Percentiles rank a stretch among this genome's conserved stretches.
These are phyloP conservation scores for Coniella vitis DNA, from an alignment of 2,329 filamentous ascomycete genomes.

Conservation along the genomic window DNA sequence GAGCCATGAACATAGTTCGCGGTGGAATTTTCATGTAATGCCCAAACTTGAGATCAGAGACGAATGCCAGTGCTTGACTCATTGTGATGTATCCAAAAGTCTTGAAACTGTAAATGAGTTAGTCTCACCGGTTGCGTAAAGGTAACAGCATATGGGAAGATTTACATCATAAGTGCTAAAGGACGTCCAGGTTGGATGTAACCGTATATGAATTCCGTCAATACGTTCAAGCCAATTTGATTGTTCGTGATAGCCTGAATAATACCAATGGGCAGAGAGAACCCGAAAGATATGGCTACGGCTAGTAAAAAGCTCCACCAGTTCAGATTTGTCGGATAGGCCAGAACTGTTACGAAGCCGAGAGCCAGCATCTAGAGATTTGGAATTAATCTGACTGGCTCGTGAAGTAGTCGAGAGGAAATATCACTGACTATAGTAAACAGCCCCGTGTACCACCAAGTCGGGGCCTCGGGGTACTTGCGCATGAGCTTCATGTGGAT, in stretches of 20 bases:
- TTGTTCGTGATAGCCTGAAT: constrained; percentile 65
- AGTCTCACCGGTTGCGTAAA: too few relatives aligned
- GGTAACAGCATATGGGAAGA: constrained; percentile 26
- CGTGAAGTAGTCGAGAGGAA: neutral
- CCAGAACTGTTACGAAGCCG: constrained; percentile 48
- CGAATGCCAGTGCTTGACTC: constrained; percentile 59
- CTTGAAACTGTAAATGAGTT: constrained; percentile 37
- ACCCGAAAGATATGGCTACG: constrained; percentile 55
- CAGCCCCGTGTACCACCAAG: constrained; percentile 56
- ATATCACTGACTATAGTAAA: constrained; percentile 43
- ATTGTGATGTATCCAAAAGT: constrained; percentile 58
- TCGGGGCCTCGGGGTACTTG: constrained; percentile 55
- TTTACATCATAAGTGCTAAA: constrained; percentile 61
- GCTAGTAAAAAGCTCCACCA: constrained; percentile 70
- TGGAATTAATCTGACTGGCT: constrained; percentile 13
- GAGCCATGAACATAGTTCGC: constrained; percentile 58
- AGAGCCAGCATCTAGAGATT: constrained; percentile 42
- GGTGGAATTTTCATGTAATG: constrained; percentile 70
- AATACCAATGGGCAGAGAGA: constrained; percentile 61
- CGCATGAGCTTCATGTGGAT: constrained; percentile 59
- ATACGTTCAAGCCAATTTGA: constrained; percentile 65
- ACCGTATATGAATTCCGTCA: constrained; percentile 68
- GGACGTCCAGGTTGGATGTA: constrained; percentile 70
- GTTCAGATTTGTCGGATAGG: constrained; percentile 58
- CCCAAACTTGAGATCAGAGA: constrained; percentile 61